Conservation (phyloP, 192 early-diverging fungal genomes). For the Coemansia sp. region DNA sequence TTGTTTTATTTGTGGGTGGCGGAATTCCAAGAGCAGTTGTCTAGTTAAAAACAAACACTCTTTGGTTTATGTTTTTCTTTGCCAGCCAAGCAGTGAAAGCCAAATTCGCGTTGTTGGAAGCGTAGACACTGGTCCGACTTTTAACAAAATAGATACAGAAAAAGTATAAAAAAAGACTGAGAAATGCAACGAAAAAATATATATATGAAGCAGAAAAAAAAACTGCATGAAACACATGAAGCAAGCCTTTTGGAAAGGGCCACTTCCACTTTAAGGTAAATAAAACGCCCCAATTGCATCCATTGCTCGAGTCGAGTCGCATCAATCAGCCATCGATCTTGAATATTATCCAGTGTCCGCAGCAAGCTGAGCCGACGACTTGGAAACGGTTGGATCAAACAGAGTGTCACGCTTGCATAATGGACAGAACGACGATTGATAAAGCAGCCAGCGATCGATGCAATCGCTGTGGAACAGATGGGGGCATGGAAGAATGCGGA, state of each 20-base stretch:
- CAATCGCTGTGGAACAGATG: conserved; percentile 52
- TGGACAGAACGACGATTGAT: conserved; percentile 52
- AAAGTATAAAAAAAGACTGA: too few species aligned
- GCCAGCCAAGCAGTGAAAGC: too few species aligned
- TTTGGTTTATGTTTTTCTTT: too few species aligned
- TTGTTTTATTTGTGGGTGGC: background rate
- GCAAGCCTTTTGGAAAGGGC: background rate
- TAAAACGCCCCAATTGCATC: background rate
- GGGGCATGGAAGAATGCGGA: conserved; percentile 45
- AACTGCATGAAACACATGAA: background rate
- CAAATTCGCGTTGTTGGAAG: too few species aligned
- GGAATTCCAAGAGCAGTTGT: too few species aligned
- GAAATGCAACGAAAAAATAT: too few species aligned
- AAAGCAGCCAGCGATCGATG: conserved; percentile 55
- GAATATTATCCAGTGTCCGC: background rate
- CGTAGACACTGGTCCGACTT: too few species aligned
- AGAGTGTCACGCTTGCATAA: conserved; percentile 51
- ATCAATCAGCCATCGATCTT: background rate
- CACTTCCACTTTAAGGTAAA: background rate
- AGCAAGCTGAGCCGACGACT: background rate
- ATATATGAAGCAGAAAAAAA: too few species aligned
- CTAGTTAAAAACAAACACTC: too few species aligned
- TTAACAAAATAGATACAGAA: too few species aligned
- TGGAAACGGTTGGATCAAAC: background rate
- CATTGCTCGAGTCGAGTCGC: background rate